These are phyloP conservation scores for Mrakia hoshinonis DNA, from an alignment of 768 basidiomycete species.

Conservation along the genomic window DNA sequence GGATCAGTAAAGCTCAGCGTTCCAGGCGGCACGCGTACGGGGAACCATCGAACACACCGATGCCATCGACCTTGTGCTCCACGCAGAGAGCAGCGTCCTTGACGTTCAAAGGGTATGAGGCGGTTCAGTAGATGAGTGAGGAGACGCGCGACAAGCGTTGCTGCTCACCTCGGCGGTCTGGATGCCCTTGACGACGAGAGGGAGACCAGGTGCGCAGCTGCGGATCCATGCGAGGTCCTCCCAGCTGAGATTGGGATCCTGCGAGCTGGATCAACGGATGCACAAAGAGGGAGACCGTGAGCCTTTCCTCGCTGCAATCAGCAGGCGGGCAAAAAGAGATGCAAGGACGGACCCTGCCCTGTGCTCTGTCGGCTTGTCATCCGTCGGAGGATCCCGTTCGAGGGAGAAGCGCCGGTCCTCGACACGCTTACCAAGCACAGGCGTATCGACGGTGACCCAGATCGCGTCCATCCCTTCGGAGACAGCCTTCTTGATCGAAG, in stretches of 20 bases:
- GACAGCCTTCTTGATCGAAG: conserved; percentile 34
- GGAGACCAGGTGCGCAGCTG: conserved; percentile 34
- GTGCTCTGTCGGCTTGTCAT: not conserved
- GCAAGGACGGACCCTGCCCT: conserved; percentile 8
- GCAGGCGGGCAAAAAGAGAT: not conserved
- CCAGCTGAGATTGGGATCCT: conserved; percentile 37
- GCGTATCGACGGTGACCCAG: conserved; percentile 11
- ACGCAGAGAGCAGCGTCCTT: conserved; percentile 39
- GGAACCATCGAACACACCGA: conserved; percentile 31
- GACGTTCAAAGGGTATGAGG: not conserved
- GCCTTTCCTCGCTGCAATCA: not conserved
- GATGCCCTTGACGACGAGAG: conserved; percentile 43
- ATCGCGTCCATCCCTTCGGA: conserved; percentile 28
- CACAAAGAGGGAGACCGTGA: not conserved
- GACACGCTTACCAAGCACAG: conserved; percentile 7
- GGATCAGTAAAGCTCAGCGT: not conserved
- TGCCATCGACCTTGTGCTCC: conserved; percentile 43
- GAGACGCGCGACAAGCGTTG: not conserved
- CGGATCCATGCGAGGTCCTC: conserved; percentile 41
- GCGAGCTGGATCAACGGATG: not conserved
- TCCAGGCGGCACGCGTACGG: not conserved
- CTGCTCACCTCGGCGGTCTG: conserved; percentile 34
- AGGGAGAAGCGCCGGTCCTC: conserved; percentile 12
- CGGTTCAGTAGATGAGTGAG: not conserved
- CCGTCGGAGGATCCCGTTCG: conserved; percentile 11